Base-by-base conservation (phyloP, 1,284 basidiomycete genomes). In the Termitomyces sp. region DNA sequence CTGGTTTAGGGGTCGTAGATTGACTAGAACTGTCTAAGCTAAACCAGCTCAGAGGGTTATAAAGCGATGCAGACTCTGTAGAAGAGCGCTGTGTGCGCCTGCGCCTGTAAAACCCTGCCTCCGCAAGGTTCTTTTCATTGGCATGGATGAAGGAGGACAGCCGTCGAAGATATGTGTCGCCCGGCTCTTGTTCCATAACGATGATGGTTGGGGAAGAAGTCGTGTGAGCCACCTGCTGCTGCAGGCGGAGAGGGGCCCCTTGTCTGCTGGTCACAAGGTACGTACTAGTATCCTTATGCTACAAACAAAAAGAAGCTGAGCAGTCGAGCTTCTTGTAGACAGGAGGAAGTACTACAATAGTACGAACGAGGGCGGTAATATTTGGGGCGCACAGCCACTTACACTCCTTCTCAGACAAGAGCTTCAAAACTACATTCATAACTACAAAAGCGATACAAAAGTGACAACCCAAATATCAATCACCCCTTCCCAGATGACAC, bases 81-180 rank as follows among this genome's bases (percentile, higher is more conserved):
- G 69, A 60, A 24, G 65, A 50, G 28, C 49, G 73, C 47, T 74
- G 77, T 28, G 73, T 65, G 39, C 75, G 78, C 50, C 82, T 78
- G 51, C 81, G 78, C 30, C 78, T 78, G 38, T 69, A 59, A 33
- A 82, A 68, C 45, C 73, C 80, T 8, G 79, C 79, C 60, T 86
- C 80, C 55, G 90, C 90, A 6, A 92, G 80, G 51, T 76, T 78
- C 55, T 74, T 76, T 68, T 90, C 88, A 68, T 92, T 83, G 10
- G 75, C 71, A 61, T 86, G 79, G 62, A 92, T 83, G 67, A 84
- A 91, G 19, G 77, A 62, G 7, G 90, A 82, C 12, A 84, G 77
- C 46, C 81, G 78, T 57, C 83, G 81, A 45, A 92, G 69, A 67
- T 88, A 92, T 49, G 82, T 82, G 73, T 92, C 88, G 59, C 88